These are phyloP conservation scores for Alternaria brassicae DNA, from an alignment of 2,329 filamentous ascomycete species.

Conservation along the genomic window DNA sequence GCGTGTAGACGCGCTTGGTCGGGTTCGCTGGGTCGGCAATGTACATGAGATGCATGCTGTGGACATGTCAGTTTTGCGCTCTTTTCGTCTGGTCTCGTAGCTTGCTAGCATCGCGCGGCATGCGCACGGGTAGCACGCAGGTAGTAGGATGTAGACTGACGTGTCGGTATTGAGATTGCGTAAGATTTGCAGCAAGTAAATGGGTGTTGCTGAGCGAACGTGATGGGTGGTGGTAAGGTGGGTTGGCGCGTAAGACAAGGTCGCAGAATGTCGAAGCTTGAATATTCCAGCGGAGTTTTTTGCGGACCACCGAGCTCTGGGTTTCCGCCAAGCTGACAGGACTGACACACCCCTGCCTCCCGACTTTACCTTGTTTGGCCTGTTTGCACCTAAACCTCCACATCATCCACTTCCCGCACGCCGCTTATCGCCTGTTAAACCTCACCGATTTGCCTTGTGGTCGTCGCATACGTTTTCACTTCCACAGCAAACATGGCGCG, in stretches of 20 bases:
- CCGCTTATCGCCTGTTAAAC: constrained; percentile 14
- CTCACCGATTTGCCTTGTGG: neutral
- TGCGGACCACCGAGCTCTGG: constrained; percentile 32
- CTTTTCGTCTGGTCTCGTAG: neutral
- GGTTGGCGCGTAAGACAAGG: constrained; percentile 4
- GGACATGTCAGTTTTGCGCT: neutral
- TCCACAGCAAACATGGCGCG: constrained; percentile 35
- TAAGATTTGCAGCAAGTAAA: neutral
- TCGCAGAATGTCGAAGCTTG: constrained; percentile 10
- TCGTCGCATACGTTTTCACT: neutral
- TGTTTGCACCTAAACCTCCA: constrained; percentile 21
- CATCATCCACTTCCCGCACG: constrained; percentile 27
- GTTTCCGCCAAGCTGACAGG: neutral
- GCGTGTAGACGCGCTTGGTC: constrained; percentile 85
- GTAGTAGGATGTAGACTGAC: neutral
- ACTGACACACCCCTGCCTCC: neutral
- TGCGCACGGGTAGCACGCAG: neutral
- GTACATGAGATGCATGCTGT: constrained; percentile 80
- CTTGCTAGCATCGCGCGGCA: neutral
- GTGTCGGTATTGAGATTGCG: neutral
- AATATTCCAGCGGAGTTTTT: constrained; percentile 28
- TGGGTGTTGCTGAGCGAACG: neutral
- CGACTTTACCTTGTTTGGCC: neutral
- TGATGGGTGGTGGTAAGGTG: neutral
- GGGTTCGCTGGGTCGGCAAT: constrained; percentile 75